Evolutionary conservation across 2,329 filamentous ascomycete genomes (phyloP).

Genomic region (Lachnellula willkommii): DNA sequence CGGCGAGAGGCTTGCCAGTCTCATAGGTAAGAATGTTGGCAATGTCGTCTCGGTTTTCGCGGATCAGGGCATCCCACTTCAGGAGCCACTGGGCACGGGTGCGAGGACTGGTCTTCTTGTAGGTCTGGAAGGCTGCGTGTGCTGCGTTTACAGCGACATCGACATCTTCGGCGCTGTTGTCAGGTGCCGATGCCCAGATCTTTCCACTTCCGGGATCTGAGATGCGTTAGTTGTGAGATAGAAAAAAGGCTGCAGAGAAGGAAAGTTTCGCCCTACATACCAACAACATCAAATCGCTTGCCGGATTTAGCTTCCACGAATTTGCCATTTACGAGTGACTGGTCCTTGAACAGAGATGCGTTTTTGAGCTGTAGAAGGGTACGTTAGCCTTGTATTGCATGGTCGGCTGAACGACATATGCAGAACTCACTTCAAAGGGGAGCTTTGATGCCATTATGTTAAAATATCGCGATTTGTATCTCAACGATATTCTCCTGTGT

Average conservation of each 20-base stretch:
- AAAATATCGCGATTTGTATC: background rate
- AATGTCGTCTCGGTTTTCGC: conserved; percentile 56
- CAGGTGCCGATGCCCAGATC: conserved; percentile 38
- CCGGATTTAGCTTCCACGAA: conserved; percentile 52
- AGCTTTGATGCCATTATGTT: conserved; percentile 16
- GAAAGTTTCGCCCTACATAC: conserved; percentile 27
- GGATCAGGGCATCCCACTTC: conserved; percentile 61
- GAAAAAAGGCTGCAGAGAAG: background rate
- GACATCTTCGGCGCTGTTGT: conserved; percentile 51
- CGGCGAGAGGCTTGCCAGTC: conserved; percentile 48
- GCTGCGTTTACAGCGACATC: conserved; percentile 54
- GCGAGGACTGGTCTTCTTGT: conserved; percentile 54
- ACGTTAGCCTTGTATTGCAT: conserved; percentile 1
- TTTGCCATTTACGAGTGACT: conserved; percentile 49
- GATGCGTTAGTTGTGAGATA: background rate
- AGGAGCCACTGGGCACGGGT: conserved; percentile 56
- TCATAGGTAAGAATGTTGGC: conserved; percentile 58
- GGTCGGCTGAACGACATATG: background rate
- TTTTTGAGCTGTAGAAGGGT: conserved; percentile 44
- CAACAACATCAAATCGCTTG: conserved; percentile 52
- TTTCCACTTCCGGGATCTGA: conserved; percentile 43
- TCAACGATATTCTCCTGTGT: background rate
- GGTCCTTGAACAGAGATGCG: conserved; percentile 47
- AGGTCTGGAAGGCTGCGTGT: conserved; percentile 55
- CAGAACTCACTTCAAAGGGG: conserved; percentile 18